phyloP scores from a whole-genome alignment of 495 filamentous ascomycete genomes.

The Chaetomidium leptoderma region DNA sequence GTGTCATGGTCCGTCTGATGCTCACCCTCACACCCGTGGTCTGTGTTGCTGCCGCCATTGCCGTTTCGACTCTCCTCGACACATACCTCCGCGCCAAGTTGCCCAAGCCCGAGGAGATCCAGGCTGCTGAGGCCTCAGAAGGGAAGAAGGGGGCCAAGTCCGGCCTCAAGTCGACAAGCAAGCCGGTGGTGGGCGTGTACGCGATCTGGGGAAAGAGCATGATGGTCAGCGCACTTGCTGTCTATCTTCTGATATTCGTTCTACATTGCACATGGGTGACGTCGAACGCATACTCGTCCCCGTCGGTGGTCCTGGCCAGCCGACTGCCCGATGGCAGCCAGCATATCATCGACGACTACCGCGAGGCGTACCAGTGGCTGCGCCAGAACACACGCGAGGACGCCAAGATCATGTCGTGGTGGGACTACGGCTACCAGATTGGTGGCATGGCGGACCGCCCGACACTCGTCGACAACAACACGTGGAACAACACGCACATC shows the following conservation, averaged over 20 bases:
- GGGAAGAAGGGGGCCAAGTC: slow-evolving; percentile 51
- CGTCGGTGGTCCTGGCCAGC: slow-evolving; percentile 93
- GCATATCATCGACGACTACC: slow-evolving; percentile 98
- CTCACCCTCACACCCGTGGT: slow-evolving; percentile 94
- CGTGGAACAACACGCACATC: slow-evolving; percentile 99
- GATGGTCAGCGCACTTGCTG: slow-evolving; percentile 62
- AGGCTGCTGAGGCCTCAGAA: slow-evolving; percentile 48
- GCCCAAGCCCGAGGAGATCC: slow-evolving; percentile 46
- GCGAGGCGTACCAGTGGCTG: slow-evolving; percentile 99
- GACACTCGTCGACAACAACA: slow-evolving; percentile 98
- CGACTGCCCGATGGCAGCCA: slow-evolving; percentile 90
- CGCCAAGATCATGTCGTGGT: slow-evolving; percentile 99
- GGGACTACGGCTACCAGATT: slow-evolving; percentile 99
- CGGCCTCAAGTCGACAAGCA: slow-evolving; percentile 62
- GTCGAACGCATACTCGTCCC: slow-evolving; percentile 96
- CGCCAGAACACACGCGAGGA: slow-evolving; percentile 91
- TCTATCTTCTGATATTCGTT: slow-evolving; percentile 90
- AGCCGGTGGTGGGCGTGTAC: slow-evolving; percentile 79
- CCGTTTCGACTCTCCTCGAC: slow-evolving; percentile 83
- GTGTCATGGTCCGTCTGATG: slow-evolving; percentile 99
- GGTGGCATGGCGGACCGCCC: slow-evolving; percentile 99
- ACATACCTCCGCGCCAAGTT: slow-evolving; percentile 65
- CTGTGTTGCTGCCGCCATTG: slow-evolving; percentile 89
- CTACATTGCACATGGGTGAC: slow-evolving; percentile 99
- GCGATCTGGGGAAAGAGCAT: slow-evolving; percentile 71